Percentiles rank a stretch among this genome's conserved stretches.
Evolutionary conservation across 2,329 filamentous ascomycete genomes (phyloP).

Genomic region (Fusarium drepaniforme): DNA sequence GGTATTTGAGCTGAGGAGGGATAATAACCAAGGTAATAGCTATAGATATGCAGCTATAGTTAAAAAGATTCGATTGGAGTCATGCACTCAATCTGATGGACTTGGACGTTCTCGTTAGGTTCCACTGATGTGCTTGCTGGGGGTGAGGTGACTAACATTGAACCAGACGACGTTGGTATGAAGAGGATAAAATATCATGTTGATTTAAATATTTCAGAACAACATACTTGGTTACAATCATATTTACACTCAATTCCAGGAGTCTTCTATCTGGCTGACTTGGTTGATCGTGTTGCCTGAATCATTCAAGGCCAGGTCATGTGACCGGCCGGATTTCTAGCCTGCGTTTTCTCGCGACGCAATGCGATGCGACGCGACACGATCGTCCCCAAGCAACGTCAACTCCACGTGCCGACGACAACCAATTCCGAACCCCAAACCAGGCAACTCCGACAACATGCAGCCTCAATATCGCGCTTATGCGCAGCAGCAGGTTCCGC

Average conservation of each 20-base stretch:
- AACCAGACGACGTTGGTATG: not conserved
- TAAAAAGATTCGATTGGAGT: slow-evolving; percentile 7
- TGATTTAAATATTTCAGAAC: not conserved
- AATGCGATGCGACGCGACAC: slow-evolving; percentile 45
- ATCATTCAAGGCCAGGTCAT: slow-evolving; percentile 18
- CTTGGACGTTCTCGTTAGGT: not conserved
- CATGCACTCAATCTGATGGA: slow-evolving; percentile 3
- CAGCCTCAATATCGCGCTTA: slow-evolving; percentile 66
- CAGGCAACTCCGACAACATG: slow-evolving; percentile 51
- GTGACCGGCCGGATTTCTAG: slow-evolving; percentile 26
- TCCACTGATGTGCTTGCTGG: not conserved
- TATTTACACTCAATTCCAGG: not conserved
- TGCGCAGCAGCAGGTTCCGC: slow-evolving; percentile 64
- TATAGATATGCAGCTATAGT: slow-evolving; percentile 21
- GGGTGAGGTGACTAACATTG: not conserved
- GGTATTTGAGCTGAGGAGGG: not conserved
- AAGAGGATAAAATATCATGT: not conserved
- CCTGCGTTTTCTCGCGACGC: slow-evolving; percentile 35
- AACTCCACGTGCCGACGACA: slow-evolving; percentile 22
- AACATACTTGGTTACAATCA: not conserved
- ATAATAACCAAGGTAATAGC: slow-evolving; percentile 9
- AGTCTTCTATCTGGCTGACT: not conserved
- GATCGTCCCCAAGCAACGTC: slow-evolving; percentile 26
- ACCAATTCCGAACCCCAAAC: slow-evolving; percentile 19
- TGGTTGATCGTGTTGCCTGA: not conserved